Evolutionary conservation across 495 filamentous ascomycete genomes (phyloP), one percentile per base, ranked within the genome.

Genomic region (Aspergillus heteromorphus): DNA sequence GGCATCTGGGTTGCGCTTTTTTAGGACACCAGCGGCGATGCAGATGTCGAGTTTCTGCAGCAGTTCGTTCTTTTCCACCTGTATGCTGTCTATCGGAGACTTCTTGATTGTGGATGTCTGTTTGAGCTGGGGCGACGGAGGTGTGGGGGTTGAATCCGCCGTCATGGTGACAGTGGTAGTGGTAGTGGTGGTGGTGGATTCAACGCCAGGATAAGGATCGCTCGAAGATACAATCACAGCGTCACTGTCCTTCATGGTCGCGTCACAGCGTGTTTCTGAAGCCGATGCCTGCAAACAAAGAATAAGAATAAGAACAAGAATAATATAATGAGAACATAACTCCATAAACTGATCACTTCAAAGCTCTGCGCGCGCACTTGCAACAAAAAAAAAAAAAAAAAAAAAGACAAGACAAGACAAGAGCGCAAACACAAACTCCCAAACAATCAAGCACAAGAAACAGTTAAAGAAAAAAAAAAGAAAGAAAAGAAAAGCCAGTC

Each of bases 11-110:
- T 41, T 53, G 13, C 40, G 49, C 34, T 50, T 59, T 19, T 51
- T 56, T 41, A 65, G 45, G 42, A 61, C 53, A 29, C 63, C 63
- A 19, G 62, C 60, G 6, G 60, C 51, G 9, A 65, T 63, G 31
- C 58, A 65, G 8, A 49, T 41, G 18, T 51, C 49, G 7, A 49
- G 23, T 6, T 55, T 55, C 43, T 53, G 54, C n/a, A 48, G 27
- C 25, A 48, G 16, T 9, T 41, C 19, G 21, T 52, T 40, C 41
- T 17, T 53, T 18, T 53, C 49, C 1, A 18, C 18, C 13, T 29
- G 23, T 0, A 36, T 10, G 5, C 20, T 51, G 7, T 16, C 25
- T 38, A 38, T n/a, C 34, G 1, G 23, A 27, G 16, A 20, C 21
- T 47, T 17, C 20, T 19, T 10, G 10, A 27, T 6, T 4, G 43